Conservation (phyloP, 179 eudicot species). For the Monotropa hypopitys region DNA sequence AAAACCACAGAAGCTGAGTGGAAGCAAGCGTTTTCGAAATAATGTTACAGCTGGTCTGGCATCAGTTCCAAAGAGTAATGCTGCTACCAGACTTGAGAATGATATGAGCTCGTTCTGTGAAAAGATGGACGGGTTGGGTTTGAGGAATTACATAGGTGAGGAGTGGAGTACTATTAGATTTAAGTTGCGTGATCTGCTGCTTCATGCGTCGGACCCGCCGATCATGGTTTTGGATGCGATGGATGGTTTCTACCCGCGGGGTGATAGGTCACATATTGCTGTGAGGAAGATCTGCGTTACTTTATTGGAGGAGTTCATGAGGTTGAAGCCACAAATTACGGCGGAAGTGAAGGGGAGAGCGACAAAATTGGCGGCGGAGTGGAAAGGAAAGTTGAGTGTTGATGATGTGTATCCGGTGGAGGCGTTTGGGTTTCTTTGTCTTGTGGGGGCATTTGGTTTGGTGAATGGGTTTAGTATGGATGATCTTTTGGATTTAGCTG, state of each 20-base stretch:
- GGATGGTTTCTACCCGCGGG: conserved; percentile 20
- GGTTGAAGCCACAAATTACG: conserved; percentile 11
- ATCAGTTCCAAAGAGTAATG: conserved; percentile 1
- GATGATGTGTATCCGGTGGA: conserved; percentile 5
- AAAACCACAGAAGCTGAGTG: conserved; percentile 5
- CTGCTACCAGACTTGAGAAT: too few relatives aligned
- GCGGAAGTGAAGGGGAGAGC: conserved; percentile 22
- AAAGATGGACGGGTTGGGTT: conserved; percentile 29
- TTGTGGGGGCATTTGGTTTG: conserved; percentile 23
- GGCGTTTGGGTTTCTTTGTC: conserved; percentile 19
- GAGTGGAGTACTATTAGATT: conserved; percentile 11
- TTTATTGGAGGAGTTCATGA: conserved; percentile 27
- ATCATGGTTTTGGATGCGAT: conserved; percentile 27
- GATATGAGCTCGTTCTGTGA: conserved; percentile 27
- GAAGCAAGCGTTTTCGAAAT: conserved; percentile 12
- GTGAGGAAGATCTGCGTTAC: conserved; percentile 16
- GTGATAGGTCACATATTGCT: too few relatives aligned
- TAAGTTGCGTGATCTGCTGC: conserved; percentile 24
- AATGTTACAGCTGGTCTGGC: conserved; percentile 5
- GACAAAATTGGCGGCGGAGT: conserved; percentile 17
- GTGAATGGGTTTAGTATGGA: conserved; percentile 9
- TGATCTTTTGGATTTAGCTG: conserved; percentile 19
- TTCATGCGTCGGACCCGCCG: conserved; percentile 18
- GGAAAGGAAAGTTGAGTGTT: conserved; percentile 16
- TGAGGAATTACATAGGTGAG: conserved; percentile 15